Base-by-base conservation (phyloP, 192 early-diverging fungal genomes). In the Coemansia sp. region DNA sequence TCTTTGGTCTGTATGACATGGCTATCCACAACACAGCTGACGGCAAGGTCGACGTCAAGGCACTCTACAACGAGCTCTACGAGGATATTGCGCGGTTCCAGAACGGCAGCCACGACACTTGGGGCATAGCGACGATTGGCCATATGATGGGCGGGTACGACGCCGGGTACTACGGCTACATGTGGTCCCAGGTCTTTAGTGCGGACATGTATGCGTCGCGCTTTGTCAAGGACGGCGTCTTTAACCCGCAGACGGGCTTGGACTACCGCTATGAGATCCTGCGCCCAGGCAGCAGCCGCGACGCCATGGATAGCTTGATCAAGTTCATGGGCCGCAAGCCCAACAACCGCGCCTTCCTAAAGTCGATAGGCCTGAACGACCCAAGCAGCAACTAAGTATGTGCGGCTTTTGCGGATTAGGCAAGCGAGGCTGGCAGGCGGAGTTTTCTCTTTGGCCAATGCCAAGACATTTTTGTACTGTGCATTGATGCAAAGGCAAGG, bases 261-360 rank as follows among this genome's bases (percentile, higher is more conserved):
- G 85, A 85, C 64, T 94, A 94, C 63, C 89, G 93, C 63, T 81
- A 84, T n/a, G 80, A 84, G 38, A 88, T 95, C 66, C 77, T 95
- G 40, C 74, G 80, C 8, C 88, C 84, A n/a, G 90, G 90, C 31
- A 89, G 89, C 31, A 85, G 85, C 59, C 67, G 69, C 9, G 91
- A 95, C 77, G 90, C 85, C 1, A 85, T 84, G 57, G 91, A 88
- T 56, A 63, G 69, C 33, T 35, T 77, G 58, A 62, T 61, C 78
- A 74, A 73, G 40, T 95, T 95, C 83, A 76, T 95, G 57, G 92
- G 92, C 24, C 86, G 93, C 28, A 89, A 93, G 69, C 93, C 93
- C 21, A 90, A 85, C 36, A 81, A 87, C 33, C 87, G 89, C 37
- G 91, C 93, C 8, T 95, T 92, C 77, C 87, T 92, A 71, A 78